phyloP scores from a whole-genome alignment of 1,284 basidiomycete genomes.

The Ustilago crameri region DNA sequence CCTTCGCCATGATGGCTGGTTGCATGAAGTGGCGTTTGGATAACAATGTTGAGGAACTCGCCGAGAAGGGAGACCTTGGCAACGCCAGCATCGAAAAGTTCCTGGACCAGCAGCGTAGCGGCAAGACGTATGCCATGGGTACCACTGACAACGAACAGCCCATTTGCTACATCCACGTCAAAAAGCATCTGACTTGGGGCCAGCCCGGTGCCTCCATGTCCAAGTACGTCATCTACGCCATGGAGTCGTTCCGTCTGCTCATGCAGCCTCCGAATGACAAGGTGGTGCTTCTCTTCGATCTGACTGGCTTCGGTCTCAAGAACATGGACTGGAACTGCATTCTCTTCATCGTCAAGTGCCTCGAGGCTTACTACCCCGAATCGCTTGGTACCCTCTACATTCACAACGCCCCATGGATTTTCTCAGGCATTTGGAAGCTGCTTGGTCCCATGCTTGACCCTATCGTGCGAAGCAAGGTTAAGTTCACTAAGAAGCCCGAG shows the following conservation, averaged over 20 bases:
- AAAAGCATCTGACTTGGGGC: conserved; percentile 59
- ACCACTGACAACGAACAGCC: conserved; percentile 64
- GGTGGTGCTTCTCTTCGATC: conserved; percentile 65
- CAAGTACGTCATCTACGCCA: conserved; percentile 65
- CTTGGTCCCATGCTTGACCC: conserved; percentile 67
- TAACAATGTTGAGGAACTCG: conserved; percentile 62
- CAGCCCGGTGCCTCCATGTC: conserved; percentile 67
- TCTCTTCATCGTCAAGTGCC: conserved; percentile 66
- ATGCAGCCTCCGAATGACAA: conserved; percentile 65
- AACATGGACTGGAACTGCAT: conserved; percentile 68
- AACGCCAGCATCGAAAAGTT: conserved; percentile 66
- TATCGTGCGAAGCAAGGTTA: conserved; percentile 67
- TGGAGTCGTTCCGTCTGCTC: conserved; percentile 64
- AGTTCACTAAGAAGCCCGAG: conserved; percentile 62
- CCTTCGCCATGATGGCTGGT: conserved; percentile 66
- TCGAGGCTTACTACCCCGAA: conserved; percentile 68
- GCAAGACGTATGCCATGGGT: conserved; percentile 68
- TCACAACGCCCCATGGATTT: conserved; percentile 67
- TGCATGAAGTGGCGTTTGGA: conserved; percentile 68
- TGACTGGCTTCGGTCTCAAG: conserved; percentile 67
- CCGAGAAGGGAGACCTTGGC: conserved; percentile 66
- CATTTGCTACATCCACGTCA: conserved; percentile 68
- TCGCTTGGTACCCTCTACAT: conserved; percentile 68
- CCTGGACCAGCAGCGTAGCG: conserved; percentile 67
- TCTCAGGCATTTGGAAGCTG: conserved; percentile 67